Base-by-base conservation (phyloP, 1,139 yeast species). In the Chernovozyma aurita region DNA sequence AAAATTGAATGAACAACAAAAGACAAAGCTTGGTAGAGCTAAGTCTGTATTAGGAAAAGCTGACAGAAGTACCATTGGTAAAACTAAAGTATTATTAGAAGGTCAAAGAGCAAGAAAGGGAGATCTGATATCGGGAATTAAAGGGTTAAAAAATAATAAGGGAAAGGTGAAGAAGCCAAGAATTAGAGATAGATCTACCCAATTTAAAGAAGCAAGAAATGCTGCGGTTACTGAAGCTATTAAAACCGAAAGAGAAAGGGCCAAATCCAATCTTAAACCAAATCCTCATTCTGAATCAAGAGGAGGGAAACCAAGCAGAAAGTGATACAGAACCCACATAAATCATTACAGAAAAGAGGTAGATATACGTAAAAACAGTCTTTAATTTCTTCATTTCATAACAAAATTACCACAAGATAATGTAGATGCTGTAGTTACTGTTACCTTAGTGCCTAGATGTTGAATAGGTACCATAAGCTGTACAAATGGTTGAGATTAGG, bases 91-190 rank as follows among this genome's bases (percentile, higher is more conserved):
- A 35, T 61, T 81, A 36, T 52, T 62, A 30, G 98, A 90, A 64
- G 97, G 95, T 44, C 68, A 73, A 46, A 82, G 96, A 59, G 88
- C 95, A n/a, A 63, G 65, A 42, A 81, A 77, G 59, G 94, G 88
- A 30, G 76, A 65, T 33, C 67, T 63, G 41, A 72, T 76, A 30
- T 70, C 70, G n/a, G 82, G 80, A 34, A 65, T 79, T 44, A 78
- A 76, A 61, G 77, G 78, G 34, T 73, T 63, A 42, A 63, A 61
- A 53, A 53, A 75, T 33, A 68, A 45, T 6, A 64, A 64, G 50
- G n/a, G n/a, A n/a, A 61, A 63, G 46, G 70, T 63, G 26, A 88
- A 78, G 62, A 80, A 78, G 53, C 84, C 86, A 24, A 70, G 90
- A 55, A 70, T 78, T 45, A 76, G 84, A 51, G 83, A 76, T 42